Base-by-base conservation (phyloP, 345 rosid genomes). In the Physaria fendleri region DNA sequence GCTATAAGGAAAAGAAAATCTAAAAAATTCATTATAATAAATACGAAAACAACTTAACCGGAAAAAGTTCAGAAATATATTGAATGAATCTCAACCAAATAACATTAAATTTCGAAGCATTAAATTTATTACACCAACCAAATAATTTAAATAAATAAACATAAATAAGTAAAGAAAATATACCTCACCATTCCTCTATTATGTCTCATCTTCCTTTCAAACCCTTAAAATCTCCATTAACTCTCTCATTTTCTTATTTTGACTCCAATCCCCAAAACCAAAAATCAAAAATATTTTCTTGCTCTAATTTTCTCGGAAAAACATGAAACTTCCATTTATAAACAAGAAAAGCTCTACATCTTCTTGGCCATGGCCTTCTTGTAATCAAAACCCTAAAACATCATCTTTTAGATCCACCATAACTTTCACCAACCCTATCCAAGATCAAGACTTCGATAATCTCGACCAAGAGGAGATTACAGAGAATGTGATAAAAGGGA, bases 301-400 rank as follows among this genome's bases (percentile, higher is more conserved):
- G n/a, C n/a, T n/a, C n/a, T n/a, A 15, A n/a, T 28, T 43, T 41
- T 62, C 35, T 6, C 20, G 30, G 21, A 25, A 4, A 37, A 83
- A 76, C 20, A 80, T 83, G 90, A 90, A 84, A 69, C 76, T 84
- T 52, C 85, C 80, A 52, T 81, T 81, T 61, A 74, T 84, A 66
- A 72, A 48, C 71, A 71, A 68, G 56, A 73, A 45, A 64, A 48
- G 17, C 33, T 63, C 74, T 22, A 54, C 74, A 16, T 54, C 59
- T 29, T 68, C 68, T 7, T 90, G 97, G 91, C 80, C 87, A 43
- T 90, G 97, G 97, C 87, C 85, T 20, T 77, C 83, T 56, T 91
- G 86, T 66, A 70, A 84, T 49, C 88, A 86, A 35, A 80, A 76
- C 12, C 95, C 96, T 8, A 80, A 79, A 75, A 88, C 96, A 52